phyloP scores from a whole-genome alignment of 2,329 filamentous ascomycete genomes.

The Microsporum ferrugineum region DNA sequence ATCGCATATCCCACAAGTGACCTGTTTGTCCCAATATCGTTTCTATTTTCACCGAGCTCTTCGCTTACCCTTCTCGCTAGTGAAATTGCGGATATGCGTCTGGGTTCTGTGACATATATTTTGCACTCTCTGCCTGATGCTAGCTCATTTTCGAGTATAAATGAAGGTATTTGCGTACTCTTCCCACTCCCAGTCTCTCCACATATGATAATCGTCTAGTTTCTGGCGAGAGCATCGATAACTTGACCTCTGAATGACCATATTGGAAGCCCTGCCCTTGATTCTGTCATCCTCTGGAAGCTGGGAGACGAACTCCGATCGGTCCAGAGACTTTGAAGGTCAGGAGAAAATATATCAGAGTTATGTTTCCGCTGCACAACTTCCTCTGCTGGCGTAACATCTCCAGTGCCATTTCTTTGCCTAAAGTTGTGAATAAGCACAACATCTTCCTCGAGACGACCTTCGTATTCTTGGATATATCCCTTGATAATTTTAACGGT shows the following conservation, averaged over 20 bases:
- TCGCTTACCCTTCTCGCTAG: constrained; percentile 86
- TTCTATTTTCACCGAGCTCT: constrained; percentile 75
- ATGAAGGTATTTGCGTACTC: constrained; percentile 93
- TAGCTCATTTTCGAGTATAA: constrained; percentile 81
- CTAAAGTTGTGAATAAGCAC: constrained; percentile 67
- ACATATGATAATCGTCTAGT: constrained; percentile 86
- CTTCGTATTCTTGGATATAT: constrained; percentile 27
- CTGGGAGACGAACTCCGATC: constrained; percentile 40
- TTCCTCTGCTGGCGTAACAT: not conserved
- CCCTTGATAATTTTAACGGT: constrained; percentile 53
- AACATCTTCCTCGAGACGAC: constrained; percentile 55
- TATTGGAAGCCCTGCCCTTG: constrained; percentile 74
- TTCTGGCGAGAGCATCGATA: constrained; percentile 59
- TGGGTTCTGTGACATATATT: constrained; percentile 88
- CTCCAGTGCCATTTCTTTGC: constrained; percentile 30
- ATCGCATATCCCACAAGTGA: constrained; percentile 94
- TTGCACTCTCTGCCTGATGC: constrained; percentile 71
- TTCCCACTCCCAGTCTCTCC: constrained; percentile 96
- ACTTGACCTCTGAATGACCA: constrained; percentile 74
- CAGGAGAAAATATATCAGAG: not conserved
- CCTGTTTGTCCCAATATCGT: constrained; percentile 66
- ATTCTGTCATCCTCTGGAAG: constrained; percentile 69
- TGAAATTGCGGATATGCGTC: constrained; percentile 91
- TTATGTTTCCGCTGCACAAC: not conserved
- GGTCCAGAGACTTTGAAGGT: constrained; percentile 39